A percentile compares a stretch with the other conserved stretches of the same genome.
Evolutionary conservation across 2,329 filamentous ascomycete genomes (phyloP).

Genomic region (Penicillium sp.): DNA sequence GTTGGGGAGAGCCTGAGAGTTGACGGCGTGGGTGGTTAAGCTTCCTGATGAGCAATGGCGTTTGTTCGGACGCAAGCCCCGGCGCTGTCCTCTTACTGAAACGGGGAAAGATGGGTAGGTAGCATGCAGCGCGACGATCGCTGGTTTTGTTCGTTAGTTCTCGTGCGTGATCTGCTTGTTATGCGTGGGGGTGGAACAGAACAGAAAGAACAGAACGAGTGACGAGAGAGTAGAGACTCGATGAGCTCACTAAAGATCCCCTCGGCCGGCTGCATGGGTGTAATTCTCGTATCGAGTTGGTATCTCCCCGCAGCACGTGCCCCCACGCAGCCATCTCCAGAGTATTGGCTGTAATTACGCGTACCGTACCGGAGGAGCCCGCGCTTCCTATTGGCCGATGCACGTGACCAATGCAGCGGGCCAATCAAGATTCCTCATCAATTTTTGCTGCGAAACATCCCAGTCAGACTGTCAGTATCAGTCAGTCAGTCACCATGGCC

Average conservation of each 20-base stretch:
- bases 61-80: slow-evolving; percentile 6
- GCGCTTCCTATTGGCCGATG: slow-evolving; percentile 1
- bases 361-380: not conserved
- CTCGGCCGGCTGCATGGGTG: not conserved
- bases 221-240: too few relatives aligned
- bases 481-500: slow-evolving; percentile 5
- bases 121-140: not conserved
- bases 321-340: not conserved
- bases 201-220: not conserved
- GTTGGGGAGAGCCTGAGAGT: too few relatives aligned
- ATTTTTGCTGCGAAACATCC: not conserved
- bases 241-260: not conserved
- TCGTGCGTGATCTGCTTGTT: not conserved
- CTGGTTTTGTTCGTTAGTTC: not conserved
- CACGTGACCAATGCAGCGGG: slow-evolving; percentile 6
- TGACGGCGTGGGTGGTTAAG: not conserved
- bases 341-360: not conserved
- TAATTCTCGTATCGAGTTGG: not conserved
- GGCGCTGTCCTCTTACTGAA: not conserved
- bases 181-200: not conserved
- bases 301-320: slow-evolving; percentile 13
- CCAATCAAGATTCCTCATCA: not conserved
- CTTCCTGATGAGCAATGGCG: not conserved
- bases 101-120: not conserved
- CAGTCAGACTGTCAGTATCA: not conserved